phyloP scores from a whole-genome alignment of 2,329 filamentous ascomycete genomes.

The Chaetomiaceae sp. region DNA sequence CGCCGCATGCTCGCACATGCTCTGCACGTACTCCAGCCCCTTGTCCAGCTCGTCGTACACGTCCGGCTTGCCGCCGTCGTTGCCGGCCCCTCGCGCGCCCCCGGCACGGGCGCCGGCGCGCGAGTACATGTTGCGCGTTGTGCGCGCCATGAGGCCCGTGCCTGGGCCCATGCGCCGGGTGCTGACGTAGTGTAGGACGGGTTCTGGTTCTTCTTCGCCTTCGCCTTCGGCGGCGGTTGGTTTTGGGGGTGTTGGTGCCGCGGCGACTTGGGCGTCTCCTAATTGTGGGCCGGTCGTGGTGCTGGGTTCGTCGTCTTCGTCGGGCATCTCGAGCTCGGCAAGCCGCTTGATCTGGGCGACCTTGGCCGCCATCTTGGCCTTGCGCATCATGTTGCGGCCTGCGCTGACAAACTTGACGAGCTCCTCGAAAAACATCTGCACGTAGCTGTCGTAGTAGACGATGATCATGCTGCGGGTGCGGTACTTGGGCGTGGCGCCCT shows the following conservation, averaged over 20 bases:
- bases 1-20: slow-evolving; percentile 77
- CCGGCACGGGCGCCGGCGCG: slow-evolving; percentile 20
- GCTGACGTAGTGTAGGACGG: slow-evolving; percentile 37
- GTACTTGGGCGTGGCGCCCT: slow-evolving; percentile 50
- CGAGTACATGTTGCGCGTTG: slow-evolving; percentile 27
- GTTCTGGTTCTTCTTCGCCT: slow-evolving; percentile 29
- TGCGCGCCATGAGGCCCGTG: slow-evolving; percentile 19
- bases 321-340: slow-evolving; percentile 53
- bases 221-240: slow-evolving; percentile 11
- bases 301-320: slow-evolving; percentile 21
- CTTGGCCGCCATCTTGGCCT: slow-evolving; percentile 78
- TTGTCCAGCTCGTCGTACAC: slow-evolving; percentile 73
- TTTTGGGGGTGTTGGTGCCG: neutral
- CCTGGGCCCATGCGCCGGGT: slow-evolving; percentile 37
- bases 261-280: slow-evolving; percentile 12
- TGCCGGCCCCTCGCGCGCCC: slow-evolving; percentile 15
- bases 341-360: slow-evolving; percentile 61
- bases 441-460: slow-evolving; percentile 87
- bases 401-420: slow-evolving; percentile 77
- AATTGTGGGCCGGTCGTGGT: neutral
- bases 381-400: slow-evolving; percentile 78
- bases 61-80: slow-evolving; percentile 34
- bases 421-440: slow-evolving; percentile 77
- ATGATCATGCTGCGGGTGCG: slow-evolving; percentile 72
- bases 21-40: slow-evolving; percentile 73